These are phyloP conservation scores for Cladosporium sp. DNA, from an alignment of 2,329 filamentous ascomycete genomes.

Conservation along the genomic window DNA sequence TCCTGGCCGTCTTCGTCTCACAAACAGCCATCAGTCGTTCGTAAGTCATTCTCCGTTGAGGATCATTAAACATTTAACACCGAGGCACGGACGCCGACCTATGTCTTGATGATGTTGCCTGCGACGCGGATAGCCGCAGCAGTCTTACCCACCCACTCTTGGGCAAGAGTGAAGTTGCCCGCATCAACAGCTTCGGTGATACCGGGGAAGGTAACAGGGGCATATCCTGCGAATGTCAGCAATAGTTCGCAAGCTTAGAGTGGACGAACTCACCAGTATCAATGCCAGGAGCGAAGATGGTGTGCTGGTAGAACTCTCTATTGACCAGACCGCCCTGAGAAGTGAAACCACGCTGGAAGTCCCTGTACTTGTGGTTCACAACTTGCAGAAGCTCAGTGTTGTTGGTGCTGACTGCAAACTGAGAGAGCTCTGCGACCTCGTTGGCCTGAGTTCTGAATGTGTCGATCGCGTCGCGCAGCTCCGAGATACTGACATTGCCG, in stretches of 20 bases:
- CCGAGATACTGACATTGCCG: constrained; percentile 46
- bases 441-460: constrained; percentile 53
- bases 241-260: too few species aligned
- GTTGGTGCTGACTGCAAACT: constrained; percentile 22
- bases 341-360: constrained; percentile 49
- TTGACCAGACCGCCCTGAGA: constrained; percentile 48
- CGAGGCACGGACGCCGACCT: background rate
- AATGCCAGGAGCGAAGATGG: constrained; percentile 49
- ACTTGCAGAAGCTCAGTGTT: constrained; percentile 35
- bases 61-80: background rate
- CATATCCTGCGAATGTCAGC: constrained; percentile 54
- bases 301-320: constrained; percentile 48
- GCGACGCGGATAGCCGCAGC: constrained; percentile 24
- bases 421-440: constrained; percentile 21
- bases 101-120: constrained; percentile 25
- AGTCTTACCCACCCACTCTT: constrained; percentile 25
- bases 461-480: constrained; percentile 28
- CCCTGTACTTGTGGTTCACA: constrained; percentile 48
- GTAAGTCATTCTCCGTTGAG: background rate
- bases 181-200: constrained; percentile 53
- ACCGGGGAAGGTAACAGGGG: constrained; percentile 66
- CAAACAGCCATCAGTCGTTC: background rate
- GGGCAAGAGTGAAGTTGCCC: constrained; percentile 23
- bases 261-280: constrained; percentile 33
- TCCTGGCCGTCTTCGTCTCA: background rate